Evolutionary conservation across 306 rosid species (phyloP).

Genomic region (Citrullus mucosospermus): DNA sequence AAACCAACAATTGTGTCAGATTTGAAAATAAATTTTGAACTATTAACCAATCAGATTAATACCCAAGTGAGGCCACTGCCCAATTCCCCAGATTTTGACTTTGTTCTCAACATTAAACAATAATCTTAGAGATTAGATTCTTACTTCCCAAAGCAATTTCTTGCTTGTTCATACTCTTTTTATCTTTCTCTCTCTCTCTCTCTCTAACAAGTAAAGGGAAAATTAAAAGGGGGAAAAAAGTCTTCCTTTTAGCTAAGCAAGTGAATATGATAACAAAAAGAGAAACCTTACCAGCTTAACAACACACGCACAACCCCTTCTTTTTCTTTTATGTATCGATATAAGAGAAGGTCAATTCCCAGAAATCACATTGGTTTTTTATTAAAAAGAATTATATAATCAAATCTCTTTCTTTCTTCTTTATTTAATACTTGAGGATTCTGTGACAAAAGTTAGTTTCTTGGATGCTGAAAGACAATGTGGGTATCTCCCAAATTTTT

Average conservation of each 20-base stretch:
- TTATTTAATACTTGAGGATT: conserved; percentile 33
- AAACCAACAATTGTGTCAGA: background rate
- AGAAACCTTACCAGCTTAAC: conserved; percentile 27
- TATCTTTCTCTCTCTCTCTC: conserved; percentile 8
- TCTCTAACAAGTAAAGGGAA: conserved; percentile 8
- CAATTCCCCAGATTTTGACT: conserved; percentile 8
- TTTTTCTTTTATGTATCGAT: conserved; percentile 32
- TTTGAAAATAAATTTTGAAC: background rate
- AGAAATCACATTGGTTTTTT: background rate
- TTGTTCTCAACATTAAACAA: background rate
- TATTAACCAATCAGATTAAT: background rate
- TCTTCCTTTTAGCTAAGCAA: conserved; percentile 10
- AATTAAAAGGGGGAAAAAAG: conserved; percentile 14
- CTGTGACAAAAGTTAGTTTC: conserved; percentile 83
- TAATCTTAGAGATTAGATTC: background rate
- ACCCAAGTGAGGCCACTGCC: background rate
- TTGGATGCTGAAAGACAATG: conserved; percentile 58
- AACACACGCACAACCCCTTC: conserved; percentile 2
- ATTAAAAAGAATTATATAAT: background rate
- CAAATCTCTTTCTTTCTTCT: background rate
- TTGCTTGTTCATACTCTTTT: background rate
- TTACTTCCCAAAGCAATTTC: background rate
- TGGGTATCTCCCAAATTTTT: conserved; percentile 38
- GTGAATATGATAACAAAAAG: conserved; percentile 48
- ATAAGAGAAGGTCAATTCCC: conserved; percentile 45